phyloP scores from a whole-genome alignment of 1,284 basidiomycete species.

The Puccinia triticina region DNA sequence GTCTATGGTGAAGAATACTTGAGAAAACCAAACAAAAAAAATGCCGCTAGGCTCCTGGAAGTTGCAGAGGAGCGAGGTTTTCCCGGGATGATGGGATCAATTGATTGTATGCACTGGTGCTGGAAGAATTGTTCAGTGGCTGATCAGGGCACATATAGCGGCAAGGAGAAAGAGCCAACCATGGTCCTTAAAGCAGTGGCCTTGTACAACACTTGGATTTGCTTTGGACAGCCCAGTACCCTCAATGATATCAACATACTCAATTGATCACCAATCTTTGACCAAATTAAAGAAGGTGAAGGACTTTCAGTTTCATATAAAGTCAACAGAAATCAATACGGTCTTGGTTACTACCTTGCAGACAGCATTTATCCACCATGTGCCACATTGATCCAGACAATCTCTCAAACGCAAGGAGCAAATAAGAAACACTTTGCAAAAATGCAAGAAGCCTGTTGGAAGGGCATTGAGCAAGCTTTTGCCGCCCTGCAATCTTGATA shows the following conservation, averaged over 20 bases:
- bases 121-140: constrained; percentile 7
- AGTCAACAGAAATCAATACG: background rate
- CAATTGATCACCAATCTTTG: background rate
- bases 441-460: background rate
- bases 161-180: constrained; percentile 5
- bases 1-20: background rate
- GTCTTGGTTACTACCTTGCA: background rate
- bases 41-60: background rate
- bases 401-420: background rate
- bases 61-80: background rate
- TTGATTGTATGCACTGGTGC: background rate
- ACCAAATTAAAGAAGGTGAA: background rate
- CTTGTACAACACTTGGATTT: background rate
- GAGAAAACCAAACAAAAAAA: background rate
- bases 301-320: background rate
- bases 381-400: background rate
- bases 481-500: background rate
- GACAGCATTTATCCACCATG: background rate
- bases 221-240: constrained; percentile 7
- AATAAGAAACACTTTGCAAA: background rate
- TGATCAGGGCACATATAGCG: background rate
- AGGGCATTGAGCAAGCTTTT: background rate
- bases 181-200: constrained; percentile 3
- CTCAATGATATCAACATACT: constrained; percentile 27
- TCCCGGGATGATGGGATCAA: background rate